Base-by-base conservation (phyloP, 2,329 filamentous ascomycete species). In the Curvularia hawaiiensis region DNA sequence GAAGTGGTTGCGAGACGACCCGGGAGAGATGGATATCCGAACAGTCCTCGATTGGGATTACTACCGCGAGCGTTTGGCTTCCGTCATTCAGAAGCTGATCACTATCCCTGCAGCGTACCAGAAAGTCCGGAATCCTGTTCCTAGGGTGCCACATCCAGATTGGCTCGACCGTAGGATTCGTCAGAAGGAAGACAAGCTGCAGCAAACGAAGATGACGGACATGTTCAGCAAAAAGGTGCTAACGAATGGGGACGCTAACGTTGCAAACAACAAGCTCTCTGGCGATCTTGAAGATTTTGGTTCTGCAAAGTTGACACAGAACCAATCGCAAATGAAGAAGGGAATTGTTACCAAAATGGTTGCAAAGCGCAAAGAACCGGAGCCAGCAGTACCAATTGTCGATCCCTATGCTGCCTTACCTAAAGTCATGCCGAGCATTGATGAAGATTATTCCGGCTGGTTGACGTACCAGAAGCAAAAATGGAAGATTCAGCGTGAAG, bases 161-260 rank as follows among this genome's bases (percentile, higher is more conserved):
- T 99, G 95, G 95, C 84, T 99, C 33, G 92, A 97, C 70, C 87
- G 92, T 58, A 85, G 94, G 52, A 97, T 99, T 77, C 91, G 95
- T 65, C 89, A 90, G 75, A 98, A 97, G 76, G 95, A 99, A 56
- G 95, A 99, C 79, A 93, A 90, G 74, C 89, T 98, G 83, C 97
- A 99, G 81, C 95, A 99, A 79, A 96, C 93, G 80, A 99, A 99
- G 79, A 90, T 99, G 82, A 99, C 94, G 0, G 95, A 98, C 70
- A 81, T 97, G 67, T 97, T 99, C 71, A 82, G 77, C 70, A 90
- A 89, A 73, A 86, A 83, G 45, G 90, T 91, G 0, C 76, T 96
- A 24, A 85, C 87, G 12, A 90, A 94, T 64, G 89, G 91, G 35
- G 82, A 79, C 83, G 85, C 72, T 79, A 96, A 84, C 75, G 79